phyloP scores from a whole-genome alignment of 805 yeast genomes.

The Yamadazyma sp. region DNA sequence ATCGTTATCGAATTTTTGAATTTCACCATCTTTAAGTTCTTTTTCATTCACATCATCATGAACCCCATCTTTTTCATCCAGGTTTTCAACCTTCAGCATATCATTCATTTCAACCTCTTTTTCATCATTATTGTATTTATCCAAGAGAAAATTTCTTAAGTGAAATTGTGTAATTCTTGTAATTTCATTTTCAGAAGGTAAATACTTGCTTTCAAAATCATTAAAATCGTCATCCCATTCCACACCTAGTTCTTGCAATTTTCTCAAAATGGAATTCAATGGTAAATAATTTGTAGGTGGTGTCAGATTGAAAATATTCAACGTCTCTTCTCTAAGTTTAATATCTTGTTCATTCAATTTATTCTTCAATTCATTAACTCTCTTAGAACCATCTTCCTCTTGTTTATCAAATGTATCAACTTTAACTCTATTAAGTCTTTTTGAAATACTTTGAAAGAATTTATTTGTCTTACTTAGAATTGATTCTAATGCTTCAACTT shows the following conservation, averaged over 20 bases:
- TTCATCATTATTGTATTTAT: slow-evolving; percentile 31
- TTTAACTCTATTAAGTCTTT: slow-evolving; percentile 73
- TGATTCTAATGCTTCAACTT: slow-evolving; percentile 56
- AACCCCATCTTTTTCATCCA: slow-evolving; percentile 12
- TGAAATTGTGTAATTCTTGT: slow-evolving; percentile 88
- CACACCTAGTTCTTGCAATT: slow-evolving; percentile 77
- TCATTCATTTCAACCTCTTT: slow-evolving; percentile 17
- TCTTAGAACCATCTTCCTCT: slow-evolving; percentile 61
- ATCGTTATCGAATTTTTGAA: neutral
- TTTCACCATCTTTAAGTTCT: slow-evolving; percentile 2
- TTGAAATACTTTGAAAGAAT: slow-evolving; percentile 72
- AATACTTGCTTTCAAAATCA: slow-evolving; percentile 70
- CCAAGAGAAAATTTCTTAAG: slow-evolving; percentile 68
- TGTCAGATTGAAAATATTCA: slow-evolving; percentile 51
- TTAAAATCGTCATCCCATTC: slow-evolving; percentile 84
- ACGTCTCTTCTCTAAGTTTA: slow-evolving; percentile 42
- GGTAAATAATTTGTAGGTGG: slow-evolving; percentile 64
- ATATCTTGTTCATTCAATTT: slow-evolving; percentile 51
- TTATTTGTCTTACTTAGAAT: slow-evolving; percentile 50
- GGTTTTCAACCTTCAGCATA: slow-evolving; percentile 1
- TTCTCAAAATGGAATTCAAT: slow-evolving; percentile 65
- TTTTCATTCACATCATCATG: slow-evolving; percentile 6
- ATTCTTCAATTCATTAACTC: slow-evolving; percentile 55
- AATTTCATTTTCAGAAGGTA: slow-evolving; percentile 92
- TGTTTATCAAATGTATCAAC: slow-evolving; percentile 62